Base-by-base conservation (phyloP, 2,329 filamentous ascomycete species). In the Fusarium foetens region DNA sequence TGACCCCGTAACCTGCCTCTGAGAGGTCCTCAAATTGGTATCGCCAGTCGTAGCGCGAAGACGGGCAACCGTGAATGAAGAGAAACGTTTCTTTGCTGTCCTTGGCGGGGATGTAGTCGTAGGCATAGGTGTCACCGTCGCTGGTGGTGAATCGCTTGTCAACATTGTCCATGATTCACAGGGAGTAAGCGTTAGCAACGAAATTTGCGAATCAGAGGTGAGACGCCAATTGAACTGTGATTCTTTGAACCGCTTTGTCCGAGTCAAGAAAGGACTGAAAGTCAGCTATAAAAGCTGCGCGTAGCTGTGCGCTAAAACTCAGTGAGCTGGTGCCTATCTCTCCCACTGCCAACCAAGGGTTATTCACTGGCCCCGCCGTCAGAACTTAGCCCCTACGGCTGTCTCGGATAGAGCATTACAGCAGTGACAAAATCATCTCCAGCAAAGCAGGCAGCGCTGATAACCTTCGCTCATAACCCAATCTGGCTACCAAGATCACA, bases 11-110 rank as follows among this genome's bases (percentile, higher is more conserved):
- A 0, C 71, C 71, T 8, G 58, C 61, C 12, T 57, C 51, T 8
- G 71, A 66, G 6, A 76, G 63, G 13, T 66, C 61, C 0, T 46
- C 17, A 2, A 75, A 14, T 41, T 75, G 73, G 19, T 66, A 25
- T n/a, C 65, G 46, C 71, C 71, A 76, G 36, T 75, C 71, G 8
- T 63, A n/a, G 3, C 65, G 65, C 5, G 70, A 73, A 7, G 64
- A 70, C 4, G 74, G 74, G 35, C 57, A 76, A 4, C 74, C 74
- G 31, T 76, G 74, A 2, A 76, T 57, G 2, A 76, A 58, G 25
- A 76, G 62, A 25, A 75, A 66, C 1, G 69, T 74, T 8, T 45
- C n/a, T 25, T 65, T 73, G 13, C 8, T 29, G 0, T 31, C 45
- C 5, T 55, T 38, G 16, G 60, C 39, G 8, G 72, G 63, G 5